Percentiles rank a stretch among this genome's conserved stretches.
Evolutionary conservation across 805 yeast genomes (phyloP).

Genomic region (Teunomyces gatunensis): DNA sequence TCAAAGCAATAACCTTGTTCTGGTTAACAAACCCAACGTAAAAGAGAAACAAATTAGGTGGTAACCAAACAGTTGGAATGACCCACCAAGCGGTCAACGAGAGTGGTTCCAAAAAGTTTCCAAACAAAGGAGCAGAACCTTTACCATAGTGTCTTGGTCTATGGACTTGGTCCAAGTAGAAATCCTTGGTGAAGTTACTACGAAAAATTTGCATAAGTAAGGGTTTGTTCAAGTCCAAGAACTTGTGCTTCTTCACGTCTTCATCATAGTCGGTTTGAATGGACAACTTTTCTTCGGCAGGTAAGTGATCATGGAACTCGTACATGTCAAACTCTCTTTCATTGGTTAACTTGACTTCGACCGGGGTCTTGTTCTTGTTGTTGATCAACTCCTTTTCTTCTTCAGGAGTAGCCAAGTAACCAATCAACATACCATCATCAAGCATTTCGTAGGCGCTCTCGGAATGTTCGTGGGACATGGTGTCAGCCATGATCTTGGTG

Average conservation of each 20-base stretch:
- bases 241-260: slow-evolving; percentile 76
- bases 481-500: slow-evolving; percentile 76
- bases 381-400: slow-evolving; percentile 72
- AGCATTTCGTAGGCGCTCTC: slow-evolving; percentile 84
- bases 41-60: slow-evolving; percentile 65
- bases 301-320: slow-evolving; percentile 58
- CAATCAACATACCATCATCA: slow-evolving; percentile 76
- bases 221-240: slow-evolving; percentile 82
- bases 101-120: slow-evolving; percentile 89
- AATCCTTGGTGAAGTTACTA: slow-evolving; percentile 77
- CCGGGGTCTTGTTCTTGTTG: slow-evolving; percentile 55
- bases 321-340: slow-evolving; percentile 28
- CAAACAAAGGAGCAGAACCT: slow-evolving; percentile 94
- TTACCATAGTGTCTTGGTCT: slow-evolving; percentile 97
- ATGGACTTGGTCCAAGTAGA: slow-evolving; percentile 93
- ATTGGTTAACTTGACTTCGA: slow-evolving; percentile 48
- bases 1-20: slow-evolving; percentile 45
- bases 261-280: slow-evolving; percentile 73
- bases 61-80: slow-evolving; percentile 85
- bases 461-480: slow-evolving; percentile 71
- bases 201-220: slow-evolving; percentile 75
- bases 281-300: slow-evolving; percentile 68
- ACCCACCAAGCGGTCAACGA: slow-evolving; percentile 94
- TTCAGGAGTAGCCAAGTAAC: slow-evolving; percentile 75
- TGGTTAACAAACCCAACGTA: slow-evolving; percentile 54